Conservation (phyloP, 148 eudicot genomes). For the Euryodendron excelsum region DNA sequence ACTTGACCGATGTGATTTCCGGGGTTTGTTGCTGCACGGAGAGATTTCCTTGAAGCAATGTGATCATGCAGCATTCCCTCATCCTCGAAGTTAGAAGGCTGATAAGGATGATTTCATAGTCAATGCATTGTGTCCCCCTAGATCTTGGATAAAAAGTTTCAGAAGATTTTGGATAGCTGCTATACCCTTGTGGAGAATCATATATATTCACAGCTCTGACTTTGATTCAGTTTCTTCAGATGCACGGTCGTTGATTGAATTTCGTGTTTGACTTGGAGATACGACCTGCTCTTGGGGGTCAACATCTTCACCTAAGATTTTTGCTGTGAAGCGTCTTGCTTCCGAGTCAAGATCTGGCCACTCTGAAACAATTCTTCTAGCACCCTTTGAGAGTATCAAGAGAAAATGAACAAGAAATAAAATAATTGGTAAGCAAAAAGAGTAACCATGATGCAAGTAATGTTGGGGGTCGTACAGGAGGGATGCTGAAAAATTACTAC, state of each 20-base stretch:
- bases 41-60: background rate
- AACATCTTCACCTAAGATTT: conserved; percentile 63
- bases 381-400: conserved; percentile 53
- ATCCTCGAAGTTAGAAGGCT: background rate
- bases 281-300: conserved; percentile 37
- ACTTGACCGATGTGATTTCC: background rate
- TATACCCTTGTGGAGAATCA: background rate
- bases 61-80: background rate
- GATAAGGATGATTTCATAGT: background rate
- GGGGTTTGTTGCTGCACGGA: no score
- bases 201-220: conserved; percentile 58
- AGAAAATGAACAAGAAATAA: background rate
- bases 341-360: conserved; percentile 87
- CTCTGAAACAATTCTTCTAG: conserved; percentile 83
- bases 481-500: background rate
- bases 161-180: background rate
- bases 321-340: conserved; percentile 78
- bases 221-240: conserved; percentile 50
- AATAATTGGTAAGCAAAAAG: background rate
- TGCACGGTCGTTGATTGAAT: background rate
- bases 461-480: background rate
- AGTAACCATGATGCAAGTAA: background rate
- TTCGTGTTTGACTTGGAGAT: conserved; percentile 26
- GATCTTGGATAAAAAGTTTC: background rate
- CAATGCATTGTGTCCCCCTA: background rate